phyloP scores from a whole-genome alignment of 106 monocot species.

The Platanthera guangdongensis region DNA sequence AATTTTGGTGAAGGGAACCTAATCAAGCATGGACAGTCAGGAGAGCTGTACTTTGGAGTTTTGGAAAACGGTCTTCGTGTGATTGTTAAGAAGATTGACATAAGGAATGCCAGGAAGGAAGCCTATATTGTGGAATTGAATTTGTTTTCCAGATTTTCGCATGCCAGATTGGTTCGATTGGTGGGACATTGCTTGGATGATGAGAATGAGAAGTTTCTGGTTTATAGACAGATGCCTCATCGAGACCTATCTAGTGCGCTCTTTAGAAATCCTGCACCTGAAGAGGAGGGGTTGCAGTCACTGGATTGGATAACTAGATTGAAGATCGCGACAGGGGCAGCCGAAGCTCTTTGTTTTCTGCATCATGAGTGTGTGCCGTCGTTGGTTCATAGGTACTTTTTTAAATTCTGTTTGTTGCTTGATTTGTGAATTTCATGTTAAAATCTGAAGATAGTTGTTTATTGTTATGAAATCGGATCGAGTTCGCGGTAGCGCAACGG shows the following conservation, averaged over 20 bases:
- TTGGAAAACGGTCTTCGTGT: constrained; percentile 55
- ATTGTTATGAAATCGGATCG: too few relatives aligned
- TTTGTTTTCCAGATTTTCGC: constrained; percentile 49
- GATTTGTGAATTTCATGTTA: neutral
- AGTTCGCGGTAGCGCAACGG: too few relatives aligned
- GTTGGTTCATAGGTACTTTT: constrained; percentile 67
- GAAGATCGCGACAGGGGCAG: constrained; percentile 79
- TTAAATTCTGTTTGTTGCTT: neutral
- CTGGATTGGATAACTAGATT: constrained; percentile 89
- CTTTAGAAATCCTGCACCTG: constrained; percentile 40
- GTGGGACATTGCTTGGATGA: constrained; percentile 69
- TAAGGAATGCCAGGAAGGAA: constrained; percentile 18
- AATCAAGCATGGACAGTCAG: constrained; percentile 76
- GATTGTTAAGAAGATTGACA: constrained; percentile 68
- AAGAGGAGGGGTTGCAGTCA: constrained; percentile 66
- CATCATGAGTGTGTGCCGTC: constrained; percentile 75
- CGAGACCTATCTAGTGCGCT: constrained; percentile 55
- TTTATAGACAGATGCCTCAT: constrained; percentile 74
- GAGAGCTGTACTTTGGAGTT: constrained; percentile 62
- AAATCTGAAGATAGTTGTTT: neutral
- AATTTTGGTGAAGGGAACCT: constrained; percentile 51
- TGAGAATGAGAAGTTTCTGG: constrained; percentile 71
- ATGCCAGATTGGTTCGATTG: constrained; percentile 66
- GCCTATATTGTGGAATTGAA: constrained; percentile 51
- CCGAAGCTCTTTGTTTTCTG: constrained; percentile 71